Base-by-base conservation (phyloP, 2,329 filamentous ascomycete genomes). In the Fusarium pseudoanthophilum region DNA sequence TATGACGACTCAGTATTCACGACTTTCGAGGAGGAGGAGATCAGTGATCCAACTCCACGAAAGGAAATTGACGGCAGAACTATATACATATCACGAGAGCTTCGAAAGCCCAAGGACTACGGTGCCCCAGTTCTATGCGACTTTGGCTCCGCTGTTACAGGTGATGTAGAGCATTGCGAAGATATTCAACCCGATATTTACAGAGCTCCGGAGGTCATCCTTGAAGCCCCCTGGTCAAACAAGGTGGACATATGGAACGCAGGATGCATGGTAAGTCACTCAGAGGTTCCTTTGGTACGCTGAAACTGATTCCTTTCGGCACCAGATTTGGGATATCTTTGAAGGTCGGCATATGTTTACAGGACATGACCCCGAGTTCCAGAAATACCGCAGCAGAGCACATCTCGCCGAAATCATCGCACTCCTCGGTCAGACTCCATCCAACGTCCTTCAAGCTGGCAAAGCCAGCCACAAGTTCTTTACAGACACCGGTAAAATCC, bases 221-320 rank as follows among this genome's bases (percentile, higher is more conserved):
- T 89, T 1, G 73, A 81, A 73, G 79, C 73, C 7, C 81, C 82
- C 4, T 89, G 86, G 87, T 78, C 79, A 0, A 85, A 84, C 58
- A 79, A 81, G 24, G 79, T 86, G 20, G 86, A 89, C 77, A 85
- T 89, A 59, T 89, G 87, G 87, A 87, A 86, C 63, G 80, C 82
- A 7, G 86, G 85, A 14, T 85, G 83, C 61, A 83, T 88, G 86
- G 85, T 87, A 79, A 79, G 82, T 45, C 52, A 32, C n/a, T 5
- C 15, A 49, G 32, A n/a, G 3, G 4, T n/a, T 10, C 8, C 3
- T 5, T 5, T 4, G 24, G 18, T n/a, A 28, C 21, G 18, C 11
- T 45, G 49, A 15, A 24, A 48, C 26, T 64, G 14, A 72, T 14
- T 13, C 30, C 2, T 32, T 4, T 18, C 6, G 11, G 3, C 4